Base-by-base conservation (phyloP, 257 asterid species). In the Solanum peruvianum region DNA sequence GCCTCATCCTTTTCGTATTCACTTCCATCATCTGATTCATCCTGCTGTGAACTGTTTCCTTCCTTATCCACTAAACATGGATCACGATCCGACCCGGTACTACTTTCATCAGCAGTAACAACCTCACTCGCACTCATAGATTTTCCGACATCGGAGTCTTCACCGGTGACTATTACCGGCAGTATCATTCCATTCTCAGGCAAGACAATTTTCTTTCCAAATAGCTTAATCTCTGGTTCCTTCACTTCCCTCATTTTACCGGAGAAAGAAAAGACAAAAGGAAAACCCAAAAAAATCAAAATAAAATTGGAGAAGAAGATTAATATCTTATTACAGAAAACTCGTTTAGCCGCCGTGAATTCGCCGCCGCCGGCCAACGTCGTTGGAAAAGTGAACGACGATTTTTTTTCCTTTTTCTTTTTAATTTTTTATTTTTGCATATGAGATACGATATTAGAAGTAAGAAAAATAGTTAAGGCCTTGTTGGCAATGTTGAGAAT, bases 151-250 rank as follows among this genome's bases (percentile, higher is more conserved):
- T 82, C 89, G 67, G 90, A 87, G 29, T 25, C 72, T 21, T 88
- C 90, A 58, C n/a, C 86, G 83, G 87, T 35, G 47, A 42, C 39
- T 23, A 37, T n/a, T 20, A 78, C 82, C 71, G 76, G 33, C 1
- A 83, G 21, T 18, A 72, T 72, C 67, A 86, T 88, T 71, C 88
- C 91, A 58, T 91, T 86, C 49, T 91, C 98, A 92, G 92, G 95
- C 86, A 93, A 87, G 66, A 91, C 84, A 91, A 95, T 95, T 89
- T 90, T 95, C 87, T 91, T 93, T 49, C 98, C 98, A 47, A 95
- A 95, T 75, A 95, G 81, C 91, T 88, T 95, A 37, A 95, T 93
- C 87, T 92, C 94, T 60, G 94, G 92, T 82, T 93, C 95, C 90
- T 92, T 94, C 90, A 87, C 58, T 87, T 90, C 86, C 83, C 78